Base-by-base conservation (phyloP, 1,284 basidiomycete species). In the Golubevia sp. region DNA sequence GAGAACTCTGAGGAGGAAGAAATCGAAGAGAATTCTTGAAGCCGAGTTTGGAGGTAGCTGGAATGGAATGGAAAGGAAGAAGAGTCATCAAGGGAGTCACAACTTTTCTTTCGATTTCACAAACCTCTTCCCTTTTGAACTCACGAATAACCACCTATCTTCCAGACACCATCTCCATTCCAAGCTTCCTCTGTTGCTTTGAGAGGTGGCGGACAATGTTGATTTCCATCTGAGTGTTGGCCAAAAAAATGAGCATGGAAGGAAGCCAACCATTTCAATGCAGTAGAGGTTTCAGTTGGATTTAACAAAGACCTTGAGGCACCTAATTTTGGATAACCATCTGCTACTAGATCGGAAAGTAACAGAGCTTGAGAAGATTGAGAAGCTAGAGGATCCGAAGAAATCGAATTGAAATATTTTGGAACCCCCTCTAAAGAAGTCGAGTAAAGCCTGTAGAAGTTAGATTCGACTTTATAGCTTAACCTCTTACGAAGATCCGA, bases 381-480 rank as follows among this genome's bases (percentile, higher is more conserved):
- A 50, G 27, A 62, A 59, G 21, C 62, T 27, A 4, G 11, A 34
- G 30, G 30, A 34, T 34, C 11, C 5, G 30, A 34, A 34, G 30
- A 34, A 11, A 34, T 34, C 5, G 30, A 68, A 55, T 7, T 15
- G 11, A 2, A 66, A 64, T 2, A 72, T 54, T 23, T 54, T n/a
- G 23, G 62, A 2, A 56, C 54, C 1, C 26, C 24, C 3, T 51
- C 13, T 1, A 62, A 18, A 3, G 0, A 38, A 4, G 24, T 8
- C 8, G 56, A 51, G 44, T 57, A 66, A 23, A 57, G 18, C 15
- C 59, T 61, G 25, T 75, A 75, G 49, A 70, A 75, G 53, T 75
- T 73, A 23, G 62, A 59, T 38, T 75, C 73, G 2, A 75, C 63
- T 8, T 24, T 51, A 23, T 73, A 75, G 7, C 64, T 67, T 1